phyloP scores from a whole-genome alignment of 2,329 filamentous ascomycete species.

The Pseudogymnoascus sp. region DNA sequence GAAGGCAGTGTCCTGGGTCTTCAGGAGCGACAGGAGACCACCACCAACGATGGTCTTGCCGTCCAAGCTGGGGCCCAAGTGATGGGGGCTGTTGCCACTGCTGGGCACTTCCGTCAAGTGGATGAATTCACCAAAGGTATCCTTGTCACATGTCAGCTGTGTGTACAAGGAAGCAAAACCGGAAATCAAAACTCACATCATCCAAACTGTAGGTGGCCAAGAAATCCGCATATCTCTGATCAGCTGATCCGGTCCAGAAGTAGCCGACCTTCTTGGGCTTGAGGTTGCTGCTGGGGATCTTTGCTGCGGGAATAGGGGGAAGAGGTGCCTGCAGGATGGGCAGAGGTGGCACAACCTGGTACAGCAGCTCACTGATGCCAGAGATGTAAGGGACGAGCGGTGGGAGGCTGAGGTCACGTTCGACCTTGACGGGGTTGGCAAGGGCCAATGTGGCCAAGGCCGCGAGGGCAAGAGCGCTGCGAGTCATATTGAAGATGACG shows the following conservation, averaged over 20 bases:
- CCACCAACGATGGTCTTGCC: slow-evolving; percentile 51
- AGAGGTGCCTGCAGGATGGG: slow-evolving; percentile 52
- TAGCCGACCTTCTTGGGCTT: slow-evolving; percentile 59
- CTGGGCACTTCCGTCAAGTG: slow-evolving; percentile 49
- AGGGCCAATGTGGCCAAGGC: slow-evolving; percentile 7
- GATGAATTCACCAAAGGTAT: slow-evolving; percentile 53
- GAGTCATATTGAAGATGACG: background rate
- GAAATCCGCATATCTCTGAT: slow-evolving; percentile 52
- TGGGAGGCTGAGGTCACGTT: slow-evolving; percentile 33
- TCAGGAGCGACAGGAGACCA: slow-evolving; percentile 49
- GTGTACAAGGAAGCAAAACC: background rate
- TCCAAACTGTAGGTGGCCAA: slow-evolving; percentile 50
- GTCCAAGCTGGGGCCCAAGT: slow-evolving; percentile 45
- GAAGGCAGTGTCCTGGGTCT: slow-evolving; percentile 51
- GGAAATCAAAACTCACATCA: slow-evolving; percentile 34
- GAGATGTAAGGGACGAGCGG: slow-evolving; percentile 51
- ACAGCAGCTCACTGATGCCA: slow-evolving; percentile 50
- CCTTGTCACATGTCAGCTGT: slow-evolving; percentile 27
- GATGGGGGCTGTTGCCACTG: slow-evolving; percentile 53
- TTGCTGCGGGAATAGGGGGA: slow-evolving; percentile 46
- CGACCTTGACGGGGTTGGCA: slow-evolving; percentile 11
- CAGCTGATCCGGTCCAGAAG: slow-evolving; percentile 54
- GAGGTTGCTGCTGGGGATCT: slow-evolving; percentile 44
- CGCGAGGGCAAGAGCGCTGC: background rate
- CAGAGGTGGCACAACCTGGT: slow-evolving; percentile 41